Percentiles rank a stretch among this genome's conserved stretches.
phyloP scores from a whole-genome alignment of 495 filamentous ascomycete genomes.

The Aspergillus nidulans region DNA sequence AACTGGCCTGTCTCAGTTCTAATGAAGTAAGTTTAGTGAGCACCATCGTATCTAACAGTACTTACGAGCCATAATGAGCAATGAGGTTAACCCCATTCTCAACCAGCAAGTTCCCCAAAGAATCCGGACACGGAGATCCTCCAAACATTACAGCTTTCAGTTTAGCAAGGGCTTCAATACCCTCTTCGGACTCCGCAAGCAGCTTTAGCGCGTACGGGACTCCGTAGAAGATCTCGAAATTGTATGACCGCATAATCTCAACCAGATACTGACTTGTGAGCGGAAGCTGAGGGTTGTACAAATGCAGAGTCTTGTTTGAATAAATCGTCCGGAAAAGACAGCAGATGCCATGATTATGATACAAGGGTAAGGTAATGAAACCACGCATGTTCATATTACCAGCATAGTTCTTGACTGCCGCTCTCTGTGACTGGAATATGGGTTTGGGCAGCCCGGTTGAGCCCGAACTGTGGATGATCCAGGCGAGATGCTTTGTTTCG shows the following conservation, averaged over 20 bases:
- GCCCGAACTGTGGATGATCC: constrained; percentile 52
- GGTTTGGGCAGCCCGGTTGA: constrained; percentile 59
- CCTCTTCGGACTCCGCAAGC: constrained; percentile 45
- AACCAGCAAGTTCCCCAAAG: constrained; percentile 52
- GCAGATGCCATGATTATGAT: constrained; percentile 47
- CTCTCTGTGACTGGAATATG: constrained; percentile 34
- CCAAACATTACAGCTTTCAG: constrained; percentile 47
- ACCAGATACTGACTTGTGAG: constrained; percentile 50
- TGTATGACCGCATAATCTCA: constrained; percentile 39
- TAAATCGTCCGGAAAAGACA: constrained; percentile 43
- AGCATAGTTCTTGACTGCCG: constrained; percentile 30
- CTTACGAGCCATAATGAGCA: constrained; percentile 51
- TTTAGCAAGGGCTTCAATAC: constrained; percentile 39
- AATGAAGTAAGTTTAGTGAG: not conserved
- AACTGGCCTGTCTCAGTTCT: constrained; percentile 54
- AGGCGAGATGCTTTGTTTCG: constrained; percentile 32
- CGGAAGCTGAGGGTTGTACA: constrained; percentile 48
- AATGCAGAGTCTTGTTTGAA: constrained; percentile 38
- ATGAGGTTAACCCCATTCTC: constrained; percentile 52
- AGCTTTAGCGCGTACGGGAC: constrained; percentile 56
- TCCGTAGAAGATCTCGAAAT: constrained; percentile 47
- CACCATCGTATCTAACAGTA: not conserved
- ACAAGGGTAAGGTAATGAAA: constrained; percentile 52
- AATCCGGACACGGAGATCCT: constrained; percentile 52
- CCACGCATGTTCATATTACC: constrained; percentile 28